Evolutionary conservation across 768 basidiomycete genomes (phyloP), one percentile per base, ranked within the genome.

Genomic region (Dentipellis sp.): DNA sequence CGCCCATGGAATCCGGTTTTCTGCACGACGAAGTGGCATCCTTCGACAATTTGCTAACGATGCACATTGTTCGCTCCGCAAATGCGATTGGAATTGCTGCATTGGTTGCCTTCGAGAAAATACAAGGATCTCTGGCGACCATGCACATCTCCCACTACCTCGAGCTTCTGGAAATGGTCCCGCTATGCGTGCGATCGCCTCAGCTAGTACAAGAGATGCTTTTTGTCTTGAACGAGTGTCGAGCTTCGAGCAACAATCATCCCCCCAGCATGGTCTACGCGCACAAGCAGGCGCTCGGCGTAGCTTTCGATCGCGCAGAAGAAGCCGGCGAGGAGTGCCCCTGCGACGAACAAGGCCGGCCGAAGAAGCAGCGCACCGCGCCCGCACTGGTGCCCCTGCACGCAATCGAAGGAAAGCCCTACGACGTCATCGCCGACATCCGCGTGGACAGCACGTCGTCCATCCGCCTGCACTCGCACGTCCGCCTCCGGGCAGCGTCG

Each of bases 271-370:
- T 68, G 42, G 63, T 65, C n/a, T 81, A 86, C 62, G 76, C 74
- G 1, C 78, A 79, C 60, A 80, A 78, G 52, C 75, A 82, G 36
- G 77, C 78, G 0, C 71, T 85, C 1, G 78, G 75, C 6, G 72
- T 86, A 29, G 76, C 75, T 1, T 83, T 83, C 56, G 84, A 86
- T 57, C 74, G 81, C 11, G 81, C 80, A 1, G 83, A 86, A 60
- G 84, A 86, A 61, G 84, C 83, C 5, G 77, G 77, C 1, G 82
- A 84, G 56, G 75, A 78, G 60, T 86, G 83, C 64, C 83, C 83
- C 8, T 85, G 83, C 55, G 78, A 83, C 57, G 81, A 83, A n/a
- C 69, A 74, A 12, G 84, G 84, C 2, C 70, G 72, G 52, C 79
- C 80, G 4, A 72, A 68, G 57, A 73, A 68, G 50, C 79, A 79